Evolutionary conservation across 768 basidiomycete genomes (phyloP).

Genomic region (Russula sp.): DNA sequence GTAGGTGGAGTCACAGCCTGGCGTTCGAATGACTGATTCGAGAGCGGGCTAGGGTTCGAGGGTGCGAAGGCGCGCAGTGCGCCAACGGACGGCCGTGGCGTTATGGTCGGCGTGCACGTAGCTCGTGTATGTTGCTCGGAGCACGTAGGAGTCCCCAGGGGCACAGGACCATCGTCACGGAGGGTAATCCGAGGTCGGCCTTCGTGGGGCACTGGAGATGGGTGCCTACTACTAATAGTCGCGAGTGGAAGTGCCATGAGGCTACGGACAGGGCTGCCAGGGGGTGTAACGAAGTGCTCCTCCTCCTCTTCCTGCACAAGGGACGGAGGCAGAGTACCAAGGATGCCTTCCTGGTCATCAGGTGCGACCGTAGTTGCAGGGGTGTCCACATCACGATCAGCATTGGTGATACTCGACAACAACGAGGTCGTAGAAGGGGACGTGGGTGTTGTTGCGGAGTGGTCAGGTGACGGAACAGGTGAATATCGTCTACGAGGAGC

Average conservation of each 20-base stretch:
- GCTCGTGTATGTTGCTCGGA: constrained; percentile 5
- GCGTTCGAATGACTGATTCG: constrained; percentile 16
- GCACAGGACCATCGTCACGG: constrained; percentile 15
- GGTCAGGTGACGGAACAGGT: constrained; percentile 13
- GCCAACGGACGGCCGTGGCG: constrained; percentile 4
- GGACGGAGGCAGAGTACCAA: constrained; percentile 1
- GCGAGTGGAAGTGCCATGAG: constrained; percentile 2
- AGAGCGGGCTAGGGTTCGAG: constrained; percentile 20
- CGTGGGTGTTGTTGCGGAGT: constrained; percentile 2
- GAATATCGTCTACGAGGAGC: not conserved
- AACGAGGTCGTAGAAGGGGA: constrained; percentile 8
- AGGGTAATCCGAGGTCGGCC: constrained; percentile 9
- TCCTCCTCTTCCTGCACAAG: constrained; percentile 18
- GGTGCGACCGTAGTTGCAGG: not conserved
- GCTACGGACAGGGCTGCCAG: constrained; percentile 14
- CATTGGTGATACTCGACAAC: constrained; percentile 2
- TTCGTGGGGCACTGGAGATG: constrained; percentile 16
- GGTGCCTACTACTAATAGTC: constrained; percentile 4
- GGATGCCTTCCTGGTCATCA: not conserved
- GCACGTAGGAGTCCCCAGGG: constrained; percentile 5
- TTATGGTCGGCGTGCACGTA: constrained; percentile 2
- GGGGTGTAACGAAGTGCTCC: constrained; percentile 16
- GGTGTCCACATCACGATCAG: not conserved
- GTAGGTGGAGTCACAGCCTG: not conserved
- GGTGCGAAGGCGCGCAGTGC: constrained; percentile 16